phyloP scores from a whole-genome alignment of 306 rosid genomes.

The Heteromeles arbutifolia region DNA sequence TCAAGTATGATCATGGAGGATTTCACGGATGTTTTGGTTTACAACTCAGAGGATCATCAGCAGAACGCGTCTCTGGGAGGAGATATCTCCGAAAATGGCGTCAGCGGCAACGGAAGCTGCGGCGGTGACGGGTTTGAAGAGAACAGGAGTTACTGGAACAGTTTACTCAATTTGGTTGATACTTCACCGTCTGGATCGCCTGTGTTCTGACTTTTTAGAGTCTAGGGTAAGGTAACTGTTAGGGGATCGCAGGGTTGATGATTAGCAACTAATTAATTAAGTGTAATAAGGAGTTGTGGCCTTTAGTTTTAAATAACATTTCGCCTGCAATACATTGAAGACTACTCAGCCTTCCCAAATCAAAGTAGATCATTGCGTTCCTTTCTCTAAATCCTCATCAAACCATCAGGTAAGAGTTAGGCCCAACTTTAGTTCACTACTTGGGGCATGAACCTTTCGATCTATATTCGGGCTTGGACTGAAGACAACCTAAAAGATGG shows the following conservation, averaged over 20 bases:
- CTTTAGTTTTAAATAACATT: background rate
- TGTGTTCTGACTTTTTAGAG: constrained; percentile 20
- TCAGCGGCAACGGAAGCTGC: constrained; percentile 14
- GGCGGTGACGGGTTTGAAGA: constrained; percentile 45
- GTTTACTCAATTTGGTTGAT: constrained; percentile 62
- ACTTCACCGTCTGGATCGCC: constrained; percentile 38
- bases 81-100: constrained; percentile 32
- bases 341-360: too few relatives aligned
- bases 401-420: background rate
- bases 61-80: constrained; percentile 29
- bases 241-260: background rate
- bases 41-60: constrained; percentile 38
- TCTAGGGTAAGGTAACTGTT: background rate
- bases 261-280: background rate
- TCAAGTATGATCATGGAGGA: constrained; percentile 42
- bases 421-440: too few relatives aligned
- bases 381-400: too few relatives aligned
- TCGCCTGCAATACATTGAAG: too few relatives aligned
- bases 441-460: too few relatives aligned
- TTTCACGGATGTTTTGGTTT: constrained; percentile 58
- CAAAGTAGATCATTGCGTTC: too few relatives aligned
- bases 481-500: background rate
- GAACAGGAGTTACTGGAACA: constrained; percentile 84
- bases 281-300: background rate
- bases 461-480: background rate